These are phyloP conservation scores for Neospermospora avenae DNA, from an alignment of 2,329 filamentous ascomycete species.

Conservation along the genomic window DNA sequence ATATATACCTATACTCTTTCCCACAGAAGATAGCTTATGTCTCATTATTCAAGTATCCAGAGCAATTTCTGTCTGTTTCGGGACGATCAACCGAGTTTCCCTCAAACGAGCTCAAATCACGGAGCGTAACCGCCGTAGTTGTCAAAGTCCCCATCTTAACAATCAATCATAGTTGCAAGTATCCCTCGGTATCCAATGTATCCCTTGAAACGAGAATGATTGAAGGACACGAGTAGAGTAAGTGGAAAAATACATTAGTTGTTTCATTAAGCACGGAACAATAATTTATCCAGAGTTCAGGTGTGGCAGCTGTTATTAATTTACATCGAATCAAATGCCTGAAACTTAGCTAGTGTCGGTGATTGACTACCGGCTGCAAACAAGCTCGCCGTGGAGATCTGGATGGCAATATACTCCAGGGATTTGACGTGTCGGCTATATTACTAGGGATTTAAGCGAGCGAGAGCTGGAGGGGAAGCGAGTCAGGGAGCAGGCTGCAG, in stretches of 20 bases:
- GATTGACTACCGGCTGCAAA: background rate
- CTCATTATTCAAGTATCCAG: background rate
- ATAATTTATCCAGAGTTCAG: background rate
- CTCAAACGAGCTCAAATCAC: background rate
- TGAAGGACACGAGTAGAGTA: background rate
- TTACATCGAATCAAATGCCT: background rate
- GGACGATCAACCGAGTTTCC: background rate
- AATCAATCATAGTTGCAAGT: background rate
- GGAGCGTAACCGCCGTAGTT: background rate
- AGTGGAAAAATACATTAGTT: background rate
- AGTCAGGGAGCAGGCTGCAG: too few species aligned
- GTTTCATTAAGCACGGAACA: background rate
- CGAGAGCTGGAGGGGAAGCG: too few species aligned
- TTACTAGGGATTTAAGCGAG: too few species aligned
- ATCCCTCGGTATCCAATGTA: background rate
- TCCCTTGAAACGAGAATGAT: background rate
- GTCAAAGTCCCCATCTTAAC: background rate
- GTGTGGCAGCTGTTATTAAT: background rate
- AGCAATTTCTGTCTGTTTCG: background rate
- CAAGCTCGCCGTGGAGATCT: background rate
- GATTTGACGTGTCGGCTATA: background rate
- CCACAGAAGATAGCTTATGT: background rate
- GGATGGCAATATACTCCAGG: background rate
- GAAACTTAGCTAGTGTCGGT: background rate
- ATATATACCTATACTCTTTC: background rate